phyloP scores from a whole-genome alignment of 495 filamentous ascomycete genomes.

The Umbilicaria muhlenbergii region DNA sequence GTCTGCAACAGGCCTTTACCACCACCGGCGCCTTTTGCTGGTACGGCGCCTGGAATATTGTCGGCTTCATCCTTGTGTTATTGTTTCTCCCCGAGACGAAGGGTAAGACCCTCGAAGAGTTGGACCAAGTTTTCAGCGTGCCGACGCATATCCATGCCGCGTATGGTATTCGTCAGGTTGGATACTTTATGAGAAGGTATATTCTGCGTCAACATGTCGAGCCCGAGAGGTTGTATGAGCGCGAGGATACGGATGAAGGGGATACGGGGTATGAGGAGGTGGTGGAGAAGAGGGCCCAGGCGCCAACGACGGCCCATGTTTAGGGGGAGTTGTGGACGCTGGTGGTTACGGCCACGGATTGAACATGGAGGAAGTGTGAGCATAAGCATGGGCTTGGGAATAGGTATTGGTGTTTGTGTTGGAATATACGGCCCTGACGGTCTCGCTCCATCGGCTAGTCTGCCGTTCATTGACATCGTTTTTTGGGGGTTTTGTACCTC shows the following conservation, averaged over 20 bases:
- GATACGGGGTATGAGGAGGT: constrained; percentile 6
- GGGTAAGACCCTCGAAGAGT: constrained; percentile 26
- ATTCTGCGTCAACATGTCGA: constrained; percentile 23
- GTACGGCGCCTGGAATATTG: constrained; percentile 35
- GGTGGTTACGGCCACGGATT: too few relatives aligned
- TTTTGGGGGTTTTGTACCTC: too few relatives aligned
- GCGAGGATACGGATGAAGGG: constrained; percentile 6
- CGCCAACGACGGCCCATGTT: too few relatives aligned
- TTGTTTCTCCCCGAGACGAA: constrained; percentile 32
- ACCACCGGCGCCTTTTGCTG: constrained; percentile 45
- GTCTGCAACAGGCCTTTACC: constrained; percentile 34
- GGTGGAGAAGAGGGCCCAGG: too few relatives aligned
- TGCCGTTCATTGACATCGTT: too few relatives aligned
- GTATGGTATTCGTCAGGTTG: constrained; percentile 24
- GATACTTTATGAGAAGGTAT: constrained; percentile 33
- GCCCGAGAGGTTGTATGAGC: constrained; percentile 16
- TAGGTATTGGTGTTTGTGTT: too few relatives aligned
- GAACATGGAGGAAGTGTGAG: too few relatives aligned
- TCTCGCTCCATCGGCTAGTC: too few relatives aligned
- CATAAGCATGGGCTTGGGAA: too few relatives aligned
- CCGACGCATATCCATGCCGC: constrained; percentile 24
- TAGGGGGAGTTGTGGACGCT: too few relatives aligned
- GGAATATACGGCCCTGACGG: too few relatives aligned
- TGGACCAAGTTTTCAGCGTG: constrained; percentile 29
- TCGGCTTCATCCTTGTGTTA: constrained; percentile 22